Percentiles rank a stretch among this genome's conserved stretches.
These are phyloP conservation scores for Piedraia hortae DNA, from an alignment of 2,329 filamentous ascomycete species.

Conservation along the genomic window DNA sequence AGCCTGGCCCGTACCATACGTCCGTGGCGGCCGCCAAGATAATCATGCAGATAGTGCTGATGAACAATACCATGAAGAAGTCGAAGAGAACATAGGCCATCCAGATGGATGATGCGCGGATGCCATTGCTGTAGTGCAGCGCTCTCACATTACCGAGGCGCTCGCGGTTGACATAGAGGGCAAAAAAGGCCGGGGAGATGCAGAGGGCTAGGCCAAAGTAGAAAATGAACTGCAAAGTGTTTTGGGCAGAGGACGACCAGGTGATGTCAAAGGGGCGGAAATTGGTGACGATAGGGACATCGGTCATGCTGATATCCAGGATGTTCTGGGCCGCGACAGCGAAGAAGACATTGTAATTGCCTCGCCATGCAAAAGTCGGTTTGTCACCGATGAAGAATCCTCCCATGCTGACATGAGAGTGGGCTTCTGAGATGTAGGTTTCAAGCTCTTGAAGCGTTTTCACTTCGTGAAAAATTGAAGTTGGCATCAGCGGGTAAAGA, in stretches of 20 bases:
- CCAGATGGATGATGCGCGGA: slow-evolving; percentile 60
- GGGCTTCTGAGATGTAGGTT: slow-evolving; percentile 31
- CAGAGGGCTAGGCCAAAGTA: slow-evolving; percentile 60
- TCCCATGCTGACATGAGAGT: slow-evolving; percentile 43
- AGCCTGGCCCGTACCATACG: slow-evolving; percentile 53
- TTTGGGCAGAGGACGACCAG: slow-evolving; percentile 37
- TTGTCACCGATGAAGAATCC: slow-evolving; percentile 44
- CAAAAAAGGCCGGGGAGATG: slow-evolving; percentile 63
- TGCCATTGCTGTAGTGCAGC: slow-evolving; percentile 76
- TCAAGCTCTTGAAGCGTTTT: slow-evolving; percentile 42
- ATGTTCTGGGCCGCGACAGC: slow-evolving; percentile 69
- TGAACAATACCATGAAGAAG: slow-evolving; percentile 41
- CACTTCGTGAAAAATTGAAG: slow-evolving; percentile 22
- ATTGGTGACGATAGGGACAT: slow-evolving; percentile 39
- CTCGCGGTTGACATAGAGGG: slow-evolving; percentile 69
- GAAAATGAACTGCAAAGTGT: slow-evolving; percentile 49
- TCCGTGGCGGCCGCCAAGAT: slow-evolving; percentile 38
- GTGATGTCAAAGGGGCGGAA: slow-evolving; percentile 54
- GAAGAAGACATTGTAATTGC: slow-evolving; percentile 31
- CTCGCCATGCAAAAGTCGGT: slow-evolving; percentile 45
- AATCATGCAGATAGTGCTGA: slow-evolving; percentile 36
- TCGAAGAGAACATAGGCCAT: slow-evolving; percentile 53
- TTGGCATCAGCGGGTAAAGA: slow-evolving; percentile 2
- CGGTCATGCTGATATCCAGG: slow-evolving; percentile 49
- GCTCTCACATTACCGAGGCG: slow-evolving; percentile 52